Evolutionary conservation across 345 rosid genomes (phyloP).

Genomic region (Erucastrum elatum): DNA sequence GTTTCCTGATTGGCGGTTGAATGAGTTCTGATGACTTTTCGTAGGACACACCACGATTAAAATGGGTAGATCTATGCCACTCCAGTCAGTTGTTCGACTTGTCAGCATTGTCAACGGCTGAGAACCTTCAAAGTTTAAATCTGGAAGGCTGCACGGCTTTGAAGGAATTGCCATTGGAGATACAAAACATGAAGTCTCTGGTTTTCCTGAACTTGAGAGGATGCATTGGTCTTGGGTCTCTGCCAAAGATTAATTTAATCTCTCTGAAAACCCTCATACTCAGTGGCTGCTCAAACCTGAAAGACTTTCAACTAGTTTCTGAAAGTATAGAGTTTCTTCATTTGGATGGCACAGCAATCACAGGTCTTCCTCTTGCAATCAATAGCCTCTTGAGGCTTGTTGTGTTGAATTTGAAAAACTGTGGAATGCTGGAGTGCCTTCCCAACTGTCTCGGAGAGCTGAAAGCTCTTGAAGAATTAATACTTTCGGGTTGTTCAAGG

Average conservation of each 20-base stretch:
- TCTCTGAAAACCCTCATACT: slow-evolving; percentile 12
- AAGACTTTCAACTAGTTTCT: not conserved
- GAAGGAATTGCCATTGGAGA: not conserved
- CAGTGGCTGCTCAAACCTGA: slow-evolving; percentile 5
- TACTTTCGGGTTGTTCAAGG: slow-evolving; percentile 9
- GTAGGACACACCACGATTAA: slow-evolving; percentile 1
- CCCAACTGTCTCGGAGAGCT: not conserved
- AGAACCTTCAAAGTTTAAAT: not conserved
- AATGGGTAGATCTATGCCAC: slow-evolving; percentile 11
- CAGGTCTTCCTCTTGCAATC: not conserved
- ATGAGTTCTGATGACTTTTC: not conserved
- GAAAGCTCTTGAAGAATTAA: slow-evolving; percentile 1
- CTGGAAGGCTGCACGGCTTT: slow-evolving; percentile 16
- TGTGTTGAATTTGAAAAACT: not conserved
- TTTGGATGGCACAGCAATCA: slow-evolving; percentile 24
- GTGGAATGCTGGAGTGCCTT: slow-evolving; percentile 3
- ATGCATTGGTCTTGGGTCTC: not conserved
- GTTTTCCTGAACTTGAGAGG: not conserved
- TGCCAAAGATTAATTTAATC: not conserved
- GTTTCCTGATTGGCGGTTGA: not conserved
- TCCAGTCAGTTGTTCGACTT: not conserved
- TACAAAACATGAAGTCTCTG: slow-evolving; percentile 12
- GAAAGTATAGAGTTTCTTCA: not conserved
- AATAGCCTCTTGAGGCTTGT: not conserved
- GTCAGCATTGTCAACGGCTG: not conserved